Percentiles rank a stretch among this genome's conserved stretches.
Conservation (phyloP, 2,329 filamentous ascomycete species). For the Colletotrichum sp. region DNA sequence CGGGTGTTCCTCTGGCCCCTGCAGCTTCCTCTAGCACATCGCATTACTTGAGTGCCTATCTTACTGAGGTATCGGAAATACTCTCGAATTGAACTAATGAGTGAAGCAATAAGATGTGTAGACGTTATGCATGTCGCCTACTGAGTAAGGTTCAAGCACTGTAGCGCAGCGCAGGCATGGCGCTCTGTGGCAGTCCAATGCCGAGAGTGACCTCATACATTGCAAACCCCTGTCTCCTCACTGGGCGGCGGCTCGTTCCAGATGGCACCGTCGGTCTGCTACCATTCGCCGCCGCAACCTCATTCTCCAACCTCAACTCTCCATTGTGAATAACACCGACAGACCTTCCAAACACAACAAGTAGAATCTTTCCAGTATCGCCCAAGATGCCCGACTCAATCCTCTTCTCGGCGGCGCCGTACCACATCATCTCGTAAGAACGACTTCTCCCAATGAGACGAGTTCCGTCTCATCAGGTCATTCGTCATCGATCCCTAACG, state of each 20-base stretch:
- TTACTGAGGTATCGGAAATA: neutral
- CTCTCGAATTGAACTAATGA: neutral
- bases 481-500: constrained; percentile 3
- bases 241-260: neutral
- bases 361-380: neutral
- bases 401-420: constrained; percentile 70
- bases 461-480: neutral
- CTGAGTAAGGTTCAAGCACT: neutral
- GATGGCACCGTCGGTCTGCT: neutral
- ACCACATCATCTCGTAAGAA: constrained; percentile 75
- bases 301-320: neutral
- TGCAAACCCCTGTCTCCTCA: constrained; percentile 13
- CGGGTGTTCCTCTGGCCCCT: neutral
- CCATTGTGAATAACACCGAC: neutral
- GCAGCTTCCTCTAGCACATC: neutral
- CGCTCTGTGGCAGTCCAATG: neutral
- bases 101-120: neutral
- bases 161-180: neutral
- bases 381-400: constrained; percentile 53
- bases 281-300: neutral
- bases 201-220: constrained; percentile 20
- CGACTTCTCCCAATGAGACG: neutral
- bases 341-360: neutral
- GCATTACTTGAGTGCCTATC: neutral
- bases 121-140: neutral